Evolutionary conservation across 2,329 filamentous ascomycete genomes (phyloP), one percentile per base, ranked within the genome.

Genomic region (Colletotrichum sp.): DNA sequence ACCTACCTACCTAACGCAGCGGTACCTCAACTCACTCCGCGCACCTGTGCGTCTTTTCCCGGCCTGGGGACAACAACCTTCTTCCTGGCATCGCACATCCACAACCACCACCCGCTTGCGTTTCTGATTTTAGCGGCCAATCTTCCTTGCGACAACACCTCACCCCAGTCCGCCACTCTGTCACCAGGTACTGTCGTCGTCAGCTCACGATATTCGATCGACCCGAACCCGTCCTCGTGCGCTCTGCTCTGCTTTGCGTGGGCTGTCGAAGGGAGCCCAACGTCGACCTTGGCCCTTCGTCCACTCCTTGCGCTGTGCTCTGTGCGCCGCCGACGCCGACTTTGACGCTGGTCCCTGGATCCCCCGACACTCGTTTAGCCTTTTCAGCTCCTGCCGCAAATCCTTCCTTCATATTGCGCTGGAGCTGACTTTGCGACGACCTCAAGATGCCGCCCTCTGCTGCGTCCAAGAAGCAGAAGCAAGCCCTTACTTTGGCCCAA

Each of bases 401-500:
- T 57, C 60, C 52, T 34, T 65, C 36, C 52, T 43, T 75, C 63
- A 21, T 32, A 28, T 71, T 76, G 61, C 74, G 71, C 67, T 21
- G 52, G 57, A 30, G 28, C 60, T 43, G 66, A 21, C 26, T 75
- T 30, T 76, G 60, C 74, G 59, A 67, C 59, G 36, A 24, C 67
- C n/a, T 24, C 65, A 80, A 72, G 72, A 85, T 88, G 86, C 82
- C 86, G 79, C 82, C 84, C 28, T 79, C 83, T 63, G 83, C 84
- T 68, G 79, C 83, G 78, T 69, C 84, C 55, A 80, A 84, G 21
- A 91, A 94, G 85, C 73, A 75, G 28, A 94, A 90, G 87, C 92
- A 94, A 82, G 92, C 92, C 77, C 89, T 99, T 80, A 98, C 96
- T 9, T 89, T 99, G 80, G 93, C 93, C 76, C 96, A 98, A 88